A percentile compares a stretch with the other conserved stretches of the same genome.
Conservation (phyloP, 257 asterid genomes). For the Penstemon newberryi region DNA sequence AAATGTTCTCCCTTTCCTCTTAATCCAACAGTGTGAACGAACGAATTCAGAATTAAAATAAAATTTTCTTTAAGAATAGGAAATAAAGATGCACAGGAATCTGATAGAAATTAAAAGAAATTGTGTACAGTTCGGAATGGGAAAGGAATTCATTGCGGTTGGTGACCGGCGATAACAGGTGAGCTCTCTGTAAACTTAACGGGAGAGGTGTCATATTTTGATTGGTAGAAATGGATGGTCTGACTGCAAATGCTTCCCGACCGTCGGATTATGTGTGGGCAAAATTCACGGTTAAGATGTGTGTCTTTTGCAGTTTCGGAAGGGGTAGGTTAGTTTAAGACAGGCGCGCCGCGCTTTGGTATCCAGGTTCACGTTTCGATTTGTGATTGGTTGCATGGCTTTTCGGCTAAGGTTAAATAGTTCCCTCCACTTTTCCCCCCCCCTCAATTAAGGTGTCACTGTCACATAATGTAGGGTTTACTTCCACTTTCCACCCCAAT, state of each 20-base stretch:
- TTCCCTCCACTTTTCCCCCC: too few relatives aligned
- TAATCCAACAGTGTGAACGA: neutral
- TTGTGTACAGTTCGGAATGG: neutral
- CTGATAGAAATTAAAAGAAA: neutral
- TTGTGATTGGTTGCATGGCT: too few relatives aligned
- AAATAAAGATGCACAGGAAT: neutral
- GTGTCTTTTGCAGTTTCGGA: constrained; percentile 27
- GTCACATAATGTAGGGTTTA: too few relatives aligned
- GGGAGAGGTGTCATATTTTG: constrained; percentile 34
- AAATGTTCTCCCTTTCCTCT: constrained; percentile 12
- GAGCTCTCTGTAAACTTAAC: constrained; percentile 6
- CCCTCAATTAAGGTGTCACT: too few relatives aligned
- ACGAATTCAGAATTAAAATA: constrained; percentile 9
- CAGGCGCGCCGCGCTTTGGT: too few relatives aligned
- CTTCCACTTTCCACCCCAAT: too few relatives aligned
- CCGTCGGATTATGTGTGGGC: constrained; percentile 35
- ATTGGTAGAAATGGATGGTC: constrained; percentile 22
- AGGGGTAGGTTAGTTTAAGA: constrained; percentile 18
- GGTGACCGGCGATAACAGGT: constrained; percentile 44
- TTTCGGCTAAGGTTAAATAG: too few relatives aligned
- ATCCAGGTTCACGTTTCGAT: too few relatives aligned
- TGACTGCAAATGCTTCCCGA: constrained; percentile 35
- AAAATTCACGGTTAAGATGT: constrained; percentile 29
- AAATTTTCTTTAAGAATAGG: constrained; percentile 5
- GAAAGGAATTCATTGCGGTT: constrained; percentile 37